Evolutionary conservation across 306 rosid species (phyloP).

Genomic region (Ammopiptanthus mongolicus): DNA sequence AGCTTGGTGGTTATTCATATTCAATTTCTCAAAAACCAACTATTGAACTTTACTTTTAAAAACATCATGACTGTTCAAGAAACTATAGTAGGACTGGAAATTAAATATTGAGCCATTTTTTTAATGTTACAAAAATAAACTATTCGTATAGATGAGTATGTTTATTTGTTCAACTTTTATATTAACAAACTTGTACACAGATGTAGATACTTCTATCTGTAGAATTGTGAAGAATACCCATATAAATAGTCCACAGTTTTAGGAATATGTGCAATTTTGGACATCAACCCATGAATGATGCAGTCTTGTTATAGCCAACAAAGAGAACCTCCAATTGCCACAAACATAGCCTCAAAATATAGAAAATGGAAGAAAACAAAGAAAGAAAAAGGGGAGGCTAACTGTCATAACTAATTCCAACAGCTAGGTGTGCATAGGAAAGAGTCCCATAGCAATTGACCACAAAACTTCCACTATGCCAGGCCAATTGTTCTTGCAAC

Average conservation of each 20-base stretch:
- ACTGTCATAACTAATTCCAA: conserved; percentile 19
- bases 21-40: not conserved
- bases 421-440: not conserved
- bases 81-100: not conserved
- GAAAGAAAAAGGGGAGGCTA: not conserved
- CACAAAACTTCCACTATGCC: conserved; percentile 1
- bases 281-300: not conserved
- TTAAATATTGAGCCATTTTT: not conserved
- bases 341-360: not conserved
- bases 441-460: not conserved
- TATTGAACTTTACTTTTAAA: not conserved
- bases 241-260: not conserved
- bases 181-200: not conserved
- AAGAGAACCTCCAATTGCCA: not conserved
- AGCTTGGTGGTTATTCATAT: not conserved
- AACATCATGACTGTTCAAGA: not conserved
- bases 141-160: not conserved
- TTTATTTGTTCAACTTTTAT: not conserved
- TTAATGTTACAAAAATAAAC: not conserved
- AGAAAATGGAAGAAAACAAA: not conserved
- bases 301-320: not conserved
- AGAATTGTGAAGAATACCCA: not conserved
- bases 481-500: not conserved
- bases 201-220: not conserved
- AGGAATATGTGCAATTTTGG: not conserved